These are phyloP conservation scores for Tubosaeta sp. DNA, from an alignment of 768 basidiomycete species.

Conservation along the genomic window DNA sequence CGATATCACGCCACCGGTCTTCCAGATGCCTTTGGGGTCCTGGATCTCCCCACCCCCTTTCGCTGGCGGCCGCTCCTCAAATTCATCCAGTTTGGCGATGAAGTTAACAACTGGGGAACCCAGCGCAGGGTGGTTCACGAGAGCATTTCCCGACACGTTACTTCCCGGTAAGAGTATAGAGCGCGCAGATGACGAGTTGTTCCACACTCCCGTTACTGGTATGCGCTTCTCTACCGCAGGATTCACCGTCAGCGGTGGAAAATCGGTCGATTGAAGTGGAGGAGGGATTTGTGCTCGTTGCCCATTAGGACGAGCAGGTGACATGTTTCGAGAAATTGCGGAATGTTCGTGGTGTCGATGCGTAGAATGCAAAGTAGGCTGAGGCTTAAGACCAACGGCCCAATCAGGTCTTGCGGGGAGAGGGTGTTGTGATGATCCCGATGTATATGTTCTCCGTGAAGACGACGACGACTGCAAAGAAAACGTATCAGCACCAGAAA, in stretches of 20 bases:
- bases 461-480: slow-evolving; percentile 70
- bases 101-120: slow-evolving; percentile 2
- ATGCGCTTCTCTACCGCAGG: slow-evolving; percentile 47
- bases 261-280: slow-evolving; percentile 57
- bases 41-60: slow-evolving; percentile 40
- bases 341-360: slow-evolving; percentile 53
- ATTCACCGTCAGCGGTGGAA: slow-evolving; percentile 58
- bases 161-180: slow-evolving; percentile 46
- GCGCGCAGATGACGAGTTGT: slow-evolving; percentile 48
- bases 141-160: slow-evolving; percentile 30
- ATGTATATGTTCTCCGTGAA: slow-evolving; percentile 72
- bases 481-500: slow-evolving; percentile 6
- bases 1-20: slow-evolving; percentile 4
- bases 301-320: slow-evolving; percentile 34
- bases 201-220: slow-evolving; percentile 69
- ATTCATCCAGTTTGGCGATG: slow-evolving; percentile 38
- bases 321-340: slow-evolving; percentile 35
- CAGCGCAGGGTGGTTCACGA: slow-evolving; percentile 36
- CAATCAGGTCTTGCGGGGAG: slow-evolving; percentile 83
- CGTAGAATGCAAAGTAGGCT: slow-evolving; percentile 58
- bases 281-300: slow-evolving; percentile 35
- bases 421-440: slow-evolving; percentile 71
- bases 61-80: slow-evolving; percentile 45
- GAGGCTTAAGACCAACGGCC: slow-evolving; percentile 81
- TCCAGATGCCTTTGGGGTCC: slow-evolving; percentile 34